Evolutionary conservation across 139 green algal genomes (phyloP).

Genomic region (Monoraphidium neglectum): DNA sequence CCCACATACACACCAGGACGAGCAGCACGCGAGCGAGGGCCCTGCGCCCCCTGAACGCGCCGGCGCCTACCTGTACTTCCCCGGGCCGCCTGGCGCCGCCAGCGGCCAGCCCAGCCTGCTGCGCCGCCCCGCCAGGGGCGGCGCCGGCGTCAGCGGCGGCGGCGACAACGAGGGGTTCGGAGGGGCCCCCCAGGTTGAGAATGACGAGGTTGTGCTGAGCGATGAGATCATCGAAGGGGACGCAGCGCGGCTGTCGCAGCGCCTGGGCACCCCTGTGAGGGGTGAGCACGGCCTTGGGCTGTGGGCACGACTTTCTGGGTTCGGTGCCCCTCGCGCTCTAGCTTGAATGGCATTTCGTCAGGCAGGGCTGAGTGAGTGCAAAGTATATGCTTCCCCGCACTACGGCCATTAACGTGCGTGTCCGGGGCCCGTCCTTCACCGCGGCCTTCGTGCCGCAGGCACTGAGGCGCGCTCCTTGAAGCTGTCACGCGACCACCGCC

Average conservation of each 20-base stretch:
- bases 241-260: neutral
- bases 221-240: slow-evolving; percentile 15
- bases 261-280: neutral
- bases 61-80: too few relatives aligned
- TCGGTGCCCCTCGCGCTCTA: neutral
- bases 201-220: slow-evolving; percentile 1
- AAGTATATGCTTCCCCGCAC: too few relatives aligned
- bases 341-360: neutral
- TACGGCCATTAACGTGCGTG: too few relatives aligned
- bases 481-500: slow-evolving; percentile 32
- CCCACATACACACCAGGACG: too few relatives aligned
- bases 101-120: slow-evolving; percentile 15
- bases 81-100: neutral
- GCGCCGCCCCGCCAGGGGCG: neutral
- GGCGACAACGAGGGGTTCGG: too few relatives aligned
- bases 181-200: neutral
- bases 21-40: too few relatives aligned
- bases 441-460: neutral
- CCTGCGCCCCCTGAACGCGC: too few relatives aligned
- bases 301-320: neutral
- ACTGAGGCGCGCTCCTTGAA: slow-evolving; percentile 27
- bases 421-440: too few relatives aligned
- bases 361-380: neutral
- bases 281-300: neutral
- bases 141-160: neutral